Evolutionary conservation across 2,329 filamentous ascomycete genomes (phyloP), one percentile per base, ranked within the genome.

Genomic region (Leptographium flavum): DNA sequence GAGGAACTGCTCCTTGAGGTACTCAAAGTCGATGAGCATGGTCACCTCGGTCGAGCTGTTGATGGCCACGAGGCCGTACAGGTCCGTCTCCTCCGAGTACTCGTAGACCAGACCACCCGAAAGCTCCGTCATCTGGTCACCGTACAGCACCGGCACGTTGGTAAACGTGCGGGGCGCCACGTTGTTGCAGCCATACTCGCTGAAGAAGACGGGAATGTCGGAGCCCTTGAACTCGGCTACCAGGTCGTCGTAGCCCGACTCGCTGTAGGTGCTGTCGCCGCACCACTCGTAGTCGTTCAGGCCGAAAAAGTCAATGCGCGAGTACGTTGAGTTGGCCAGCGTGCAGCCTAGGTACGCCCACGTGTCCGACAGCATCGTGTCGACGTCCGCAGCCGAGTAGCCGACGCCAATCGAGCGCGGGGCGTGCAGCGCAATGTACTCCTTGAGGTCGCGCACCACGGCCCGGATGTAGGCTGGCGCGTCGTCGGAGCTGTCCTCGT

Each of bases 301-400:
- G 30, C 83, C 83, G 56, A 87, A 87, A 54, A 87, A 68, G 56
- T 88, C 83, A 43, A 87, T 84, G 56, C 76, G 31, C 30, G 45
- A 46, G 32, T 38, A 38, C 5, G 45, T 42, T 27, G 39, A 71
- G 35, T 76, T 74, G 53, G 87, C 81, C 5, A 72, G 71, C 10
- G 69, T 53, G 60, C 87, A 93, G 15, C 82, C 83, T 33, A 94
- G 69, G 60, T 92, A 94, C 58, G 81, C 76, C 75, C 73, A 87
- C 42, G 75, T 81, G 54, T 78, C 66, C 56, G 76, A 72, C 7
- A 78, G 60, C 69, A 71, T 73, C 21, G 73, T 72, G 3, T 81
- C 72, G 55, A 93, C 90, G 59, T 93, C 87, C 27, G 87, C 84
- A 10, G 85, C 86, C 13, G 83, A 87, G 65, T 94, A 94, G 43